These are phyloP conservation scores for Brasenia schreberi DNA, from an alignment of 164 flowering plant species.

Conservation along the genomic window DNA sequence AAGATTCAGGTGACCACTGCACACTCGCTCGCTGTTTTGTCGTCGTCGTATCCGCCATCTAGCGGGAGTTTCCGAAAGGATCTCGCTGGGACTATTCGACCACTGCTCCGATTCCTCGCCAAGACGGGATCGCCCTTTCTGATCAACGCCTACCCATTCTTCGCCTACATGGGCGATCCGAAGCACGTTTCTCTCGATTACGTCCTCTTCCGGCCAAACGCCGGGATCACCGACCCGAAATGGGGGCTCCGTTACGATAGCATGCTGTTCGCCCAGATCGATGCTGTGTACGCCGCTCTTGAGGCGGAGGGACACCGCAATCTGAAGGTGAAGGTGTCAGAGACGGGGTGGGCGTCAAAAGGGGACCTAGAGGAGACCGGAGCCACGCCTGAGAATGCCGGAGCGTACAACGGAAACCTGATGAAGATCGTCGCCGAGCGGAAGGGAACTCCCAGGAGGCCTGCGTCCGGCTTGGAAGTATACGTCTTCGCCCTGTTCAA, in stretches of 20 bases:
- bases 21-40: constrained; percentile 16
- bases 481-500: constrained; percentile 59
- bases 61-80: constrained; percentile 17
- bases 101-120: constrained; percentile 15
- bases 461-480: constrained; percentile 22
- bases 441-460: constrained; percentile 50
- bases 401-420: constrained; percentile 46
- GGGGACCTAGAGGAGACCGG: constrained; percentile 54
- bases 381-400: constrained; percentile 45
- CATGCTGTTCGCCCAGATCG: constrained; percentile 56
- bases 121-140: constrained; percentile 9
- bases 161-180: constrained; percentile 53
- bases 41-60: constrained; percentile 21
- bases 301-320: constrained; percentile 25
- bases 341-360: constrained; percentile 72
- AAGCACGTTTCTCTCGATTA: constrained; percentile 30
- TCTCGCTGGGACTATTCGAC: constrained; percentile 8
- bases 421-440: constrained; percentile 23
- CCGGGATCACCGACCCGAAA: constrained; percentile 26
- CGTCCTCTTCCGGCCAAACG: constrained; percentile 39
- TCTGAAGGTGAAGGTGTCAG: constrained; percentile 31
- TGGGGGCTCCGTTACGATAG: constrained; percentile 43
- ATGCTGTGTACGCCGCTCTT: constrained; percentile 44
- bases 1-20: constrained; percentile 22
- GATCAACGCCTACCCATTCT: constrained; percentile 70